Evolutionary conservation across 2,329 filamentous ascomycete species (phyloP).

Genomic region (Nothomitra cinnamomea): DNA sequence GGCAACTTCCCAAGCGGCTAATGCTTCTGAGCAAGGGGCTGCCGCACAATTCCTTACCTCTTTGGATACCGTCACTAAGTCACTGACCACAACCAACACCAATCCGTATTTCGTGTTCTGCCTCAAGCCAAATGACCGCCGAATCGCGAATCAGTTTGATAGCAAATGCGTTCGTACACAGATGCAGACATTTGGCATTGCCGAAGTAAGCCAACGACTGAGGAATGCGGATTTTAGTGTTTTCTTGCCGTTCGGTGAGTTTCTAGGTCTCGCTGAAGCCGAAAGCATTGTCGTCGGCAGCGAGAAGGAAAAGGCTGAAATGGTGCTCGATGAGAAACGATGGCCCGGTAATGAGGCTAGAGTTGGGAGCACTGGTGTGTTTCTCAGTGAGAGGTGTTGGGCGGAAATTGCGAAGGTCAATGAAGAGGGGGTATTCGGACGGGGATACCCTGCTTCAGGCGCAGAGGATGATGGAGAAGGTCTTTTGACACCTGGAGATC

Average conservation of each 20-base stretch:
- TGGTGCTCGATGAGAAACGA: constrained; percentile 77
- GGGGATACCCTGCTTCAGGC: constrained; percentile 30
- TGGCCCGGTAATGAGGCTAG: constrained; percentile 88
- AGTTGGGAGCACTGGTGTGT: constrained; percentile 82
- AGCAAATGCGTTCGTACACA: constrained; percentile 95
- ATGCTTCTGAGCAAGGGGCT: constrained; percentile 42
- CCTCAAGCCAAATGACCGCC: constrained; percentile 87
- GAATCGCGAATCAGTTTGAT: constrained; percentile 97
- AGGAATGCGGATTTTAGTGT: constrained; percentile 89
- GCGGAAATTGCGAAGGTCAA: constrained; percentile 66
- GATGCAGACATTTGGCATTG: constrained; percentile 87
- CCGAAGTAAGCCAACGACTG: constrained; percentile 86
- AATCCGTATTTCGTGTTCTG: constrained; percentile 97
- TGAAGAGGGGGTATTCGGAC: constrained; percentile 39
- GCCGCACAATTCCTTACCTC: constrained; percentile 83
- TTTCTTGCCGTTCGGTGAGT: constrained; percentile 91
- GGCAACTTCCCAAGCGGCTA: not conserved
- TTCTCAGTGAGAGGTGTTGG: constrained; percentile 93
- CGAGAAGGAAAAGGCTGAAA: constrained; percentile 79
- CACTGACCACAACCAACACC: constrained; percentile 61
- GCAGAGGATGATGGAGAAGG: constrained; percentile 35
- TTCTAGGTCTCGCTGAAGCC: constrained; percentile 71
- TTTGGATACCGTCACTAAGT: constrained; percentile 79
- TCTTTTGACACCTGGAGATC: constrained; percentile 37
- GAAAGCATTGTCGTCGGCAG: constrained; percentile 79